Evolutionary conservation across 1,284 basidiomycete species (phyloP).

Genomic region (Microbotryum lychnidis-dioicae): DNA sequence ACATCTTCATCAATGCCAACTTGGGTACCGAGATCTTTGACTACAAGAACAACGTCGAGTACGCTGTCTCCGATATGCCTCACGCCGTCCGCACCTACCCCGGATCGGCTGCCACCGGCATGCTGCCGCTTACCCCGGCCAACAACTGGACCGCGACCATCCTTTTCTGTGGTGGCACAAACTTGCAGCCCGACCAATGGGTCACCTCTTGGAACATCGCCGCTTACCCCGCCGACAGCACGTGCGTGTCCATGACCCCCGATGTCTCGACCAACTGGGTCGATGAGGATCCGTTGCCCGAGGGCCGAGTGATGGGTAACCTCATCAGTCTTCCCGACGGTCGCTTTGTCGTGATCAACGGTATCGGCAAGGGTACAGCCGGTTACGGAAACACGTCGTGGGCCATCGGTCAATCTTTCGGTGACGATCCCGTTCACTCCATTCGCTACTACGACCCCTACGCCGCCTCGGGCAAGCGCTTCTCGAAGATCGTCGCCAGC

Average conservation of each 20-base stretch:
- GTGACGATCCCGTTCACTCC: conserved; percentile 51
- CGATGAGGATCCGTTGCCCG: conserved; percentile 61
- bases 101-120: conserved; percentile 77
- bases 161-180: conserved; percentile 78
- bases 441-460: conserved; percentile 40
- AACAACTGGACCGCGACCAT: conserved; percentile 81
- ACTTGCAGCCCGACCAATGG: conserved; percentile 57
- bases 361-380: conserved; percentile 36
- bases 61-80: conserved; percentile 44
- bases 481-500: conserved; percentile 33
- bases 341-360: conserved; percentile 66
- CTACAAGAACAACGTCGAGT: conserved; percentile 57
- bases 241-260: conserved; percentile 56
- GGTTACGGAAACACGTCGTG: conserved; percentile 40
- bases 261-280: conserved; percentile 61
- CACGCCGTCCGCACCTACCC: conserved; percentile 78
- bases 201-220: conserved; percentile 36
- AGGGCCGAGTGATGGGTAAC: conserved; percentile 77
- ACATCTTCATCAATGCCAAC: conserved; percentile 70
- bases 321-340: conserved; percentile 67
- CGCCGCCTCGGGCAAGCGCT: conserved; percentile 37
- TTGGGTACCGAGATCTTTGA: conserved; percentile 51
- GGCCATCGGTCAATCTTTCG: conserved; percentile 48
- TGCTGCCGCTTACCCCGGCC: conserved; percentile 79
- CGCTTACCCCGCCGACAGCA: conserved; percentile 36